phyloP scores from a whole-genome alignment of 768 basidiomycete species.

The Leccinum subgranulosum region DNA sequence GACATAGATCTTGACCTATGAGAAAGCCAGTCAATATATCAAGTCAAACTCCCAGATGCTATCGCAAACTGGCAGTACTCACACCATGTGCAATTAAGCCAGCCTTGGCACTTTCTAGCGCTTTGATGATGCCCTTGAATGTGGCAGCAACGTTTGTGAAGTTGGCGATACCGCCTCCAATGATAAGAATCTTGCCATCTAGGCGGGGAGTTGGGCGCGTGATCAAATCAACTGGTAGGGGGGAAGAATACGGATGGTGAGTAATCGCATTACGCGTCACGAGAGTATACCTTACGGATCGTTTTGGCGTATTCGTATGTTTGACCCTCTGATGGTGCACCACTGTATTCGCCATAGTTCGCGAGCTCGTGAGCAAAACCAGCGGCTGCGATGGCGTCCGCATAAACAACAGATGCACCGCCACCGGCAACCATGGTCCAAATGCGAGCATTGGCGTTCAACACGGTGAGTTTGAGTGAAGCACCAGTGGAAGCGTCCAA shows the following conservation, averaged over 20 bases:
- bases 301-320: conserved; percentile 99
- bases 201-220: conserved; percentile 81
- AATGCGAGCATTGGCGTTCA: conserved; percentile 91
- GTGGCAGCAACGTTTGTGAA: conserved; percentile 99
- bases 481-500: conserved; percentile 96
- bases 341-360: conserved; percentile 99
- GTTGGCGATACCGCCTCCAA: conserved; percentile 99
- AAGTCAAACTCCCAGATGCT: neutral
- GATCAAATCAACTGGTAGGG: conserved; percentile 83
- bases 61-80: neutral
- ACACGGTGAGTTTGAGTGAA: conserved; percentile 95
- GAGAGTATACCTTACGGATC: conserved; percentile 63
- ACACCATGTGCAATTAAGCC: conserved; percentile 59
- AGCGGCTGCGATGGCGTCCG: conserved; percentile 82
- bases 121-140: conserved; percentile 99
- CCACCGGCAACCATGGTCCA: conserved; percentile 99
- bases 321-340: conserved; percentile 96
- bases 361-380: conserved; percentile 97
- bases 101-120: conserved; percentile 89
- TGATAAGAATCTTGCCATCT: conserved; percentile 97
- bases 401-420: conserved; percentile 70
- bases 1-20: conserved; percentile 88
- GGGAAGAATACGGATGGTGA: neutral
- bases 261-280: neutral
- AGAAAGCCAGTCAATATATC: conserved; percentile 34